Evolutionary conservation across 495 filamentous ascomycete species (phyloP).

Genomic region (Wilcoxina mikolae): DNA sequence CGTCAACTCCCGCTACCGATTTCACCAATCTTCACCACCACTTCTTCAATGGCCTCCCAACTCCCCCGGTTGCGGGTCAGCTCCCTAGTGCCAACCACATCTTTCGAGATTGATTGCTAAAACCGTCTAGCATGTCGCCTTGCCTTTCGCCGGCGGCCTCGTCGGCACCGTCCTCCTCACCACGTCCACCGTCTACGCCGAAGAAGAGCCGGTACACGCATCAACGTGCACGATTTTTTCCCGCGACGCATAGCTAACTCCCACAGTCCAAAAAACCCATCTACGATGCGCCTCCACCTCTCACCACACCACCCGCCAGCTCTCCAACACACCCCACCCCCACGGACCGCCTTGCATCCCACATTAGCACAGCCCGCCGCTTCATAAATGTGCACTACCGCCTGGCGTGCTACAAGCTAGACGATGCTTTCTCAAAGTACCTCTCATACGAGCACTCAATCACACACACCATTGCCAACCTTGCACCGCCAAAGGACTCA

Average conservation of each 20-base stretch:
- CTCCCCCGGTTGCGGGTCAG: constrained; percentile 11
- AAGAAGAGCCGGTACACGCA: constrained; percentile 10
- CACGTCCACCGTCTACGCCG: constrained; percentile 17
- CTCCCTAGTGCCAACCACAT: neutral
- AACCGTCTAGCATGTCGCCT: constrained; percentile 7
- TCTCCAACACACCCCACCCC: constrained; percentile 46
- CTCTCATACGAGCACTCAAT: constrained; percentile 69
- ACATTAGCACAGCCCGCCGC: constrained; percentile 66
- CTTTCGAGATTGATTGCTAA: constrained; percentile 2
- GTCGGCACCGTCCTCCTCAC: constrained; percentile 11
- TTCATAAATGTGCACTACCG: constrained; percentile 61
- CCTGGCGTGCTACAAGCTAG: constrained; percentile 60
- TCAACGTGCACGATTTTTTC: neutral
- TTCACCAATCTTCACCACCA: constrained; percentile 3
- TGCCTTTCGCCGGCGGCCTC: constrained; percentile 7
- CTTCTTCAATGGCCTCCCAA: constrained; percentile 17
- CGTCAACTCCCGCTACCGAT: constrained; percentile 5
- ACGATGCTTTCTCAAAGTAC: constrained; percentile 54
- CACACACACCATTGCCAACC: constrained; percentile 69
- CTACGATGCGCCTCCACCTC: constrained; percentile 55
- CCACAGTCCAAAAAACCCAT: constrained; percentile 55
- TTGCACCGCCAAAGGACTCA: constrained; percentile 67
- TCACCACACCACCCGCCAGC: constrained; percentile 14
- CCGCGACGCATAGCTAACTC: constrained; percentile 3
- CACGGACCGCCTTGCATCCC: constrained; percentile 75